A percentile compares a stretch with the other conserved stretches of the same genome.
phyloP scores from a whole-genome alignment of 306 rosid genomes.

The Castanea crenata region DNA sequence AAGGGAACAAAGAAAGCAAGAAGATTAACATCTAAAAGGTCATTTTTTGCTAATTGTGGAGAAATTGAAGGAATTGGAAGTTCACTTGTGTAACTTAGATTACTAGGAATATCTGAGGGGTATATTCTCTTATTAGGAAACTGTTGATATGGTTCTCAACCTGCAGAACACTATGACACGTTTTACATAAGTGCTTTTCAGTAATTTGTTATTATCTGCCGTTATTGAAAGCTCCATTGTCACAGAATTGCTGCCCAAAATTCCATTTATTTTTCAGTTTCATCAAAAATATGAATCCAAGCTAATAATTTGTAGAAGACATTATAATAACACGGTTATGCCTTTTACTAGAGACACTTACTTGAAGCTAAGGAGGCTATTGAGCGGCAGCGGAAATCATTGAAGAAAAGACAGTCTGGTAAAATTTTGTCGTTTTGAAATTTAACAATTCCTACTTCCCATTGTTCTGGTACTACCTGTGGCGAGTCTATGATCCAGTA shows the following conservation, averaged over 20 bases:
- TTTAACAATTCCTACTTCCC: neutral
- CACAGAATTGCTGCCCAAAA: neutral
- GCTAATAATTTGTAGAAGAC: neutral
- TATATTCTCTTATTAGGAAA: no score
- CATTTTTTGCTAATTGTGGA: no score
- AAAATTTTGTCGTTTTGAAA: constrained; percentile 1
- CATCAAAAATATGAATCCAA: constrained; percentile 10
- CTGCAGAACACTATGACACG: no score
- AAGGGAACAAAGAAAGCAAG: no score
- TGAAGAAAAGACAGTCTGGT: constrained; percentile 90
- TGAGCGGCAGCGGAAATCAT: constrained; percentile 87
- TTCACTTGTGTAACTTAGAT: no score
- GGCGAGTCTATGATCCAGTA: constrained; percentile 6
- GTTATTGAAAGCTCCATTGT: neutral
- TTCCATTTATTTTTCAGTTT: constrained; percentile 6
- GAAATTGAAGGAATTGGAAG: no score
- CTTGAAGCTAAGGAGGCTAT: constrained; percentile 87
- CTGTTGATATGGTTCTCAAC: no score
- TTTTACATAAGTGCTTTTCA: no score
- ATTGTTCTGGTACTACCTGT: constrained; percentile 15
- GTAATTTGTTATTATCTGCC: no score
- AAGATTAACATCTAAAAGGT: no score
- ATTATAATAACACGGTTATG: constrained; percentile 12
- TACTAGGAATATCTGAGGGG: no score
- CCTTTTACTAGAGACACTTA: constrained; percentile 62